These are phyloP conservation scores for Pleurotus eryngii DNA, from an alignment of 768 basidiomycete genomes.

Conservation along the genomic window DNA sequence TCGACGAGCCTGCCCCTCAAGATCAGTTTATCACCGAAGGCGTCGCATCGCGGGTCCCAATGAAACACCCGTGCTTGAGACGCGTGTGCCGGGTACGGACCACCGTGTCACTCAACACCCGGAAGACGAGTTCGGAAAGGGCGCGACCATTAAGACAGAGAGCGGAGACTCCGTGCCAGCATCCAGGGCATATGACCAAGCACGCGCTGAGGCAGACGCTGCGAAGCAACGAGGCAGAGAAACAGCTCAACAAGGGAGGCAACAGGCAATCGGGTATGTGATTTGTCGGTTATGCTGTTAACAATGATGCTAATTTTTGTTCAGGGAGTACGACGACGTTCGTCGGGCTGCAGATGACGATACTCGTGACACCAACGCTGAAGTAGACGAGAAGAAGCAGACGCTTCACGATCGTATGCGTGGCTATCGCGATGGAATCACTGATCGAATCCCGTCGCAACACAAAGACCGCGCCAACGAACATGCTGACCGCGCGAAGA, in stretches of 20 bases:
- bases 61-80: constrained; percentile 32
- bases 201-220: neutral
- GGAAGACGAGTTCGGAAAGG: neutral
- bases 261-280: neutral
- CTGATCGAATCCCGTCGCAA: constrained; percentile 62
- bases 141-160: constrained; percentile 26
- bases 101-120: constrained; percentile 1
- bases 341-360: neutral
- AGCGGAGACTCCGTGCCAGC: constrained; percentile 24
- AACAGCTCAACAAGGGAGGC: neutral
- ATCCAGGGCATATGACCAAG: constrained; percentile 14
- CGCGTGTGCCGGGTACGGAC: constrained; percentile 26
- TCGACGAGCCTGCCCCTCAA: constrained; percentile 66
- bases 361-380: neutral
- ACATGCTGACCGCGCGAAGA: constrained; percentile 52
- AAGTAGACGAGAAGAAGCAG: neutral
- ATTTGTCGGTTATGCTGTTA: too few relatives aligned
- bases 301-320: too few relatives aligned
- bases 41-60: constrained; percentile 22
- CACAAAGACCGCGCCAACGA: constrained; percentile 57
- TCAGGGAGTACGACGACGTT: neutral
- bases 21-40: constrained; percentile 60
- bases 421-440: constrained; percentile 16
- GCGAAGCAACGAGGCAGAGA: neutral
- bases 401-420: neutral